These are phyloP conservation scores for Geotrichum macrosporum DNA, from an alignment of 1,139 yeast species.

Conservation along the genomic window DNA sequence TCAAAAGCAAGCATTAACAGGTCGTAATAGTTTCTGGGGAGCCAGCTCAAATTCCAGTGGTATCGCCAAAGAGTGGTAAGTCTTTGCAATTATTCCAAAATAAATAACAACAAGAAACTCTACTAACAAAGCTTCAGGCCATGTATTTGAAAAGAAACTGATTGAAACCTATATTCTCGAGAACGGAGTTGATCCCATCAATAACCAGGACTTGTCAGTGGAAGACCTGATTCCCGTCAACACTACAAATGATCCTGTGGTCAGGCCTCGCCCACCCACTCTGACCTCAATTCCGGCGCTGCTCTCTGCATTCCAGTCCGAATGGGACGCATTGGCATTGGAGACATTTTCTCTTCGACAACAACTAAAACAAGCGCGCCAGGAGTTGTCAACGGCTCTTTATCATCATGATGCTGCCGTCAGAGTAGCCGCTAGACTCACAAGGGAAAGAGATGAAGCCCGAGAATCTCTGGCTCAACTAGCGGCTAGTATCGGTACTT, in stretches of 20 bases:
- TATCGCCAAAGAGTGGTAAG: conserved; percentile 65
- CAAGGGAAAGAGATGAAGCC: conserved; percentile 72
- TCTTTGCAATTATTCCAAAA: background rate
- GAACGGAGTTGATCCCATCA: conserved; percentile 72
- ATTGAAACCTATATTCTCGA: conserved; percentile 60
- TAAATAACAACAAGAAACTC: background rate
- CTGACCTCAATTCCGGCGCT: conserved; percentile 73
- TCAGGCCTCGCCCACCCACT: conserved; percentile 50
- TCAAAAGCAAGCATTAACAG: conserved; percentile 10
- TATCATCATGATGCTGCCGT: conserved; percentile 90
- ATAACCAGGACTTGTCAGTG: conserved; percentile 52
- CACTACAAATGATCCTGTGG: conserved; percentile 33
- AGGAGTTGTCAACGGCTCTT: conserved; percentile 70
- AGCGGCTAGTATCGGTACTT: conserved; percentile 29
- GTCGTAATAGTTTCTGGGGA: conserved; percentile 56
- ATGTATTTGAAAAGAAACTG: conserved; percentile 62
- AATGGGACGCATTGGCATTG: conserved; percentile 84
- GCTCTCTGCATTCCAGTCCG: conserved; percentile 70
- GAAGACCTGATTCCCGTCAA: conserved; percentile 58
- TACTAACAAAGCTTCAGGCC: no score
- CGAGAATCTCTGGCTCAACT: conserved; percentile 52
- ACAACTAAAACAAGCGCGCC: conserved; percentile 60
- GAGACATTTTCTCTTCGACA: conserved; percentile 75
- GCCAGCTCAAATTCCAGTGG: conserved; percentile 61
- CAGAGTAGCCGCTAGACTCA: conserved; percentile 71